Percentiles rank a stretch among this genome's conserved stretches.
phyloP scores from a whole-genome alignment of 2,329 filamentous ascomycete genomes.

The Ophidiomyces ophidiicola region DNA sequence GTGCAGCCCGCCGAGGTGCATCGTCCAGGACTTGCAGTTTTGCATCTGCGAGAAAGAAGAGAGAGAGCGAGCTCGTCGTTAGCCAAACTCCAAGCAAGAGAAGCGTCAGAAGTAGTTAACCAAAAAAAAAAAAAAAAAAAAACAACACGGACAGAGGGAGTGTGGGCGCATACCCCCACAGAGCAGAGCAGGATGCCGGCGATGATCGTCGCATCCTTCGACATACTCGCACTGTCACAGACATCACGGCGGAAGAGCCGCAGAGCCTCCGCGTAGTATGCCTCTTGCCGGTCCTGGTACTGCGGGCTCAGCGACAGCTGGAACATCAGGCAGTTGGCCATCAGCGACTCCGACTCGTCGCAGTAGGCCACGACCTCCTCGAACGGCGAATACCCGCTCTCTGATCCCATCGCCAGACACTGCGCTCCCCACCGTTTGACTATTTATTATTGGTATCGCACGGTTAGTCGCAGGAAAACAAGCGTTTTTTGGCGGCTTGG shows the following conservation, averaged over 20 bases:
- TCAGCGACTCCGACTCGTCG: constrained; percentile 11
- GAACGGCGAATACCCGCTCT: constrained; percentile 10
- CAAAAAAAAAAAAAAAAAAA: too few relatives aligned
- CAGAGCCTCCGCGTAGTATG: constrained; percentile 11
- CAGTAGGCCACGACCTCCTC: constrained; percentile 9
- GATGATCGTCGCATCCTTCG: constrained; percentile 13
- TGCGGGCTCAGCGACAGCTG: constrained; percentile 12
- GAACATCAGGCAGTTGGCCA: constrained; percentile 14
- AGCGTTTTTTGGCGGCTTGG: neutral
- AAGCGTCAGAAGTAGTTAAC: too few relatives aligned
- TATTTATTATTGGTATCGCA: neutral
- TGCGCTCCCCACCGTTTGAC: constrained; percentile 13
- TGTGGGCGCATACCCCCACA: constrained; percentile 8
- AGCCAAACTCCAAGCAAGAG: too few relatives aligned
- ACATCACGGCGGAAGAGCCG: constrained; percentile 12
- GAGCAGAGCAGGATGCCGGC: constrained; percentile 12
- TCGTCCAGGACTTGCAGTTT: constrained; percentile 13
- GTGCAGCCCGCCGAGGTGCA: constrained; percentile 13
- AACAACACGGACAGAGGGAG: too few relatives aligned
- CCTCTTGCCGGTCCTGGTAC: constrained; percentile 10
- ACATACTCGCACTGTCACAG: constrained; percentile 3
- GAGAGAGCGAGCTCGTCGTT: too few relatives aligned
- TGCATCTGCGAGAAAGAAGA: constrained; percentile 11
- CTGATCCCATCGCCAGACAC: constrained; percentile 9
- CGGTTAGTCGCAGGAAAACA: neutral